These are phyloP conservation scores for Quercus agrifolia DNA, from an alignment of 306 rosid genomes.

Conservation along the genomic window DNA sequence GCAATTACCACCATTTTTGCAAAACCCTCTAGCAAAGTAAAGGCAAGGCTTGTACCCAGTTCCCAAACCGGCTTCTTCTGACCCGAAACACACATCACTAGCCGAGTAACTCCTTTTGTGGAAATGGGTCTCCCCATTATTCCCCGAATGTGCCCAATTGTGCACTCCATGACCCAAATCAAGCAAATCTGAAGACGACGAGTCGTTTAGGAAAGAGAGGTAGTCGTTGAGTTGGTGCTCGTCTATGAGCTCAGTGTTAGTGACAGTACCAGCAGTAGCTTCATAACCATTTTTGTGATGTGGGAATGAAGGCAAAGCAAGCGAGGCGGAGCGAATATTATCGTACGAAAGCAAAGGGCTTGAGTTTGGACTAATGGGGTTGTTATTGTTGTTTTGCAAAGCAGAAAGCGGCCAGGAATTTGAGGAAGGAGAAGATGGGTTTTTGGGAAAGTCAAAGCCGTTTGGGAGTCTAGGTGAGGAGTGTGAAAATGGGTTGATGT, in stretches of 20 bases:
- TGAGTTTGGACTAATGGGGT: slow-evolving; percentile 71
- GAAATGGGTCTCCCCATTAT: slow-evolving; percentile 60
- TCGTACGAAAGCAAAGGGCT: slow-evolving; percentile 59
- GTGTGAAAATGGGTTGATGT: slow-evolving; percentile 56
- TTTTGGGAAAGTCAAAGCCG: slow-evolving; percentile 54
- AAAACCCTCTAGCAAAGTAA: slow-evolving; percentile 85
- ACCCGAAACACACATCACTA: slow-evolving; percentile 67
- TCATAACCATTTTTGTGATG: slow-evolving; percentile 34
- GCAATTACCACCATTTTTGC: slow-evolving; percentile 86
- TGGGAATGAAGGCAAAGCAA: slow-evolving; percentile 28
- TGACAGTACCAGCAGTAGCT: slow-evolving; percentile 15
- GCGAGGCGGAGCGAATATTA: slow-evolving; percentile 46
- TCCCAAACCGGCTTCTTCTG: slow-evolving; percentile 59
- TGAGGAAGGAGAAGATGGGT: slow-evolving; percentile 55
- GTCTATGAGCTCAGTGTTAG: slow-evolving; percentile 48
- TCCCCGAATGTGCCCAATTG: slow-evolving; percentile 55
- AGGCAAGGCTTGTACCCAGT: slow-evolving; percentile 78
- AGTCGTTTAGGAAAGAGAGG: slow-evolving; percentile 69
- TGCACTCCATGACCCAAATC: slow-evolving; percentile 48
- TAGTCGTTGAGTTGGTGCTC: slow-evolving; percentile 70
- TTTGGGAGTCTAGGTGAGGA: slow-evolving; percentile 45
- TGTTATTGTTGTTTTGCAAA: slow-evolving; percentile 52
- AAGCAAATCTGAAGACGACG: slow-evolving; percentile 47
- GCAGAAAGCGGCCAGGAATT: slow-evolving; percentile 54
- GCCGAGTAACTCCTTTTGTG: slow-evolving; percentile 86